phyloP scores from a whole-genome alignment of 805 yeast species.

The Cephaloascus fragrans region DNA sequence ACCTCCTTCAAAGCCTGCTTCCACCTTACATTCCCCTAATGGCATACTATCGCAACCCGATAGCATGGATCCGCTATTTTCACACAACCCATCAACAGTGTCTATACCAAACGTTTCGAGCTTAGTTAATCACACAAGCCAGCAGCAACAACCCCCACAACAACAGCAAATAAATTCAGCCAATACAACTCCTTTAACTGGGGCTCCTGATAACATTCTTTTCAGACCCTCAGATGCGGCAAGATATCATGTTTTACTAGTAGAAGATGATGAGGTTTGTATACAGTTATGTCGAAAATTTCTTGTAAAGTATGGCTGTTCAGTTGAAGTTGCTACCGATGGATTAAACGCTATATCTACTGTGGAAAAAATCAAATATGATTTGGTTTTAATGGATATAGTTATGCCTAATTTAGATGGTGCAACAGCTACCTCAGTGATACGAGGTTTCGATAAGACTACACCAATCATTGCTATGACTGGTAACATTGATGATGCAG shows the following conservation, averaged over 20 bases:
- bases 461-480: constrained; percentile 96
- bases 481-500: constrained; percentile 77
- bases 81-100: constrained; percentile 1
- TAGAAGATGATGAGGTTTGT: constrained; percentile 77
- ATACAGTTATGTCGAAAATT: constrained; percentile 78
- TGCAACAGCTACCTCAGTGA: constrained; percentile 83
- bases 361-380: constrained; percentile 62
- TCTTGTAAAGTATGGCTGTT: constrained; percentile 79
- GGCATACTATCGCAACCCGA: constrained; percentile 2
- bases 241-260: constrained; percentile 63
- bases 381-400: constrained; percentile 76
- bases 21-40: constrained; percentile 2
- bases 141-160: constrained; percentile 2
- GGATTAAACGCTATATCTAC: constrained; percentile 82
- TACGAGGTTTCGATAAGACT: constrained; percentile 70
- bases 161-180: not conserved
- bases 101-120: constrained; percentile 3
- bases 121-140: constrained; percentile 2
- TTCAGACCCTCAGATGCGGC: constrained; percentile 19
- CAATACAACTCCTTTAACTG: constrained; percentile 1
- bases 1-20: constrained; percentile 1
- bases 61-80: not conserved
- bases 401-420: constrained; percentile 87
- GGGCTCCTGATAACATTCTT: constrained; percentile 3
- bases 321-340: constrained; percentile 87